phyloP scores from a whole-genome alignment of 1,284 basidiomycete genomes.

The Schizophyllum commune region DNA sequence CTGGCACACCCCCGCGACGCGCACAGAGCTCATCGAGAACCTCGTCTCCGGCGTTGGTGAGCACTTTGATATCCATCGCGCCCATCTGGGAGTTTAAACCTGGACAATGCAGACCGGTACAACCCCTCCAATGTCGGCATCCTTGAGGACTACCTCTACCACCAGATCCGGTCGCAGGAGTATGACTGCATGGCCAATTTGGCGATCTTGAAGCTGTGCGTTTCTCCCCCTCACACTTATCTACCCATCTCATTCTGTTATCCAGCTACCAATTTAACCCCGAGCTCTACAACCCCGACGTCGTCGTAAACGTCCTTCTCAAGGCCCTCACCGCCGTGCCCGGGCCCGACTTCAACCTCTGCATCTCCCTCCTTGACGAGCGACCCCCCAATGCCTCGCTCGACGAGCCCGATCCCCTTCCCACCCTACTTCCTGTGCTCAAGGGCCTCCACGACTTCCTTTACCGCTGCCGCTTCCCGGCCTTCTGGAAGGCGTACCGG shows the following conservation, averaged over 20 bases:
- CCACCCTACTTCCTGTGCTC: slow-evolving; percentile 68
- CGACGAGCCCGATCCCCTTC: slow-evolving; percentile 77
- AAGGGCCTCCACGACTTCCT: slow-evolving; percentile 71
- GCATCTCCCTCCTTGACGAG: slow-evolving; percentile 84
- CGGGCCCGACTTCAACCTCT: slow-evolving; percentile 90
- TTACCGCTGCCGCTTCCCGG: slow-evolving; percentile 83
- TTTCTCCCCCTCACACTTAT: slow-evolving; percentile 1
- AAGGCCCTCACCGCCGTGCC: slow-evolving; percentile 82
- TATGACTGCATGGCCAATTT: slow-evolving; percentile 94
- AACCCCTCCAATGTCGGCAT: slow-evolving; percentile 91
- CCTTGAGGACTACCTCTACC: slow-evolving; percentile 91
- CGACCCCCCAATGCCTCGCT: slow-evolving; percentile 49
- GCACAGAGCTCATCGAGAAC: slow-evolving; percentile 82
- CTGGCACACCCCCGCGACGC: slow-evolving; percentile 65
- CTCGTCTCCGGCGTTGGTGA: slow-evolving; percentile 87
- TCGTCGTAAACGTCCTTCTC: slow-evolving; percentile 90
- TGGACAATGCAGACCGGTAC: slow-evolving; percentile 68
- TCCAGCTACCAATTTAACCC: slow-evolving; percentile 94
- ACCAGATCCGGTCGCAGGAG: slow-evolving; percentile 83
- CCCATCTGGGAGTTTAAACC: slow-evolving; percentile 3
- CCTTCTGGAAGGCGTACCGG: slow-evolving; percentile 77
- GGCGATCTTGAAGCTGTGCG: slow-evolving; percentile 80
- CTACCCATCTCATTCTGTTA: slow-evolving; percentile 1
- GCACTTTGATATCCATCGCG: slow-evolving; percentile 22
- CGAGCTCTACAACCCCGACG: slow-evolving; percentile 86